These are phyloP conservation scores for Cryptococcus sp. DNA, from an alignment of 1,284 basidiomycete species.

Conservation along the genomic window DNA sequence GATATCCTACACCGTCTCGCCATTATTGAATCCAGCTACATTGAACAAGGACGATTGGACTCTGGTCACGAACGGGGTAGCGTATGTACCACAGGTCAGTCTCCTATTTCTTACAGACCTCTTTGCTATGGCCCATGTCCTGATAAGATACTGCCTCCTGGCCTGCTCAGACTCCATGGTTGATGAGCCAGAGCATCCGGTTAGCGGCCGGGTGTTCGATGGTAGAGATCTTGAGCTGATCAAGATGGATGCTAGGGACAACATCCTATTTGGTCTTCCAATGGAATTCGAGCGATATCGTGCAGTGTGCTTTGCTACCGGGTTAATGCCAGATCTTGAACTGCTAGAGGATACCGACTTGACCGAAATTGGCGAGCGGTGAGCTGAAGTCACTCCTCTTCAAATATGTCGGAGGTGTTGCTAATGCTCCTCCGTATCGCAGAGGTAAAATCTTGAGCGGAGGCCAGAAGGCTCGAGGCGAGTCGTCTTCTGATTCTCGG, in stretches of 20 bases:
- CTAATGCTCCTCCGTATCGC: slow-evolving; percentile 3
- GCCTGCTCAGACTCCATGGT: slow-evolving; percentile 55
- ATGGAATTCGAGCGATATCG: slow-evolving; percentile 55
- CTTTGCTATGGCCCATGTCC: too few species aligned
- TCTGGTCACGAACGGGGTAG: slow-evolving; percentile 56
- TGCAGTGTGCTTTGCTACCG: slow-evolving; percentile 30
- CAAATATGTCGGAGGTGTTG: slow-evolving; percentile 7
- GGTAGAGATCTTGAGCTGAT: neutral
- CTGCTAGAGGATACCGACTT: slow-evolving; percentile 57
- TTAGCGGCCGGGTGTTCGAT: too few species aligned
- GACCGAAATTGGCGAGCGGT: slow-evolving; percentile 60
- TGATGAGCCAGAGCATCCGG: slow-evolving; percentile 57
- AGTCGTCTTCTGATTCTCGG: too few species aligned
- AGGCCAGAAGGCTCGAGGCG: slow-evolving; percentile 66
- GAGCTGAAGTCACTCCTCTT: neutral
- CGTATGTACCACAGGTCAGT: slow-evolving; percentile 56
- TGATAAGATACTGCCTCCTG: neutral
- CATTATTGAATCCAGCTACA: slow-evolving; percentile 49
- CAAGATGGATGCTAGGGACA: slow-evolving; percentile 44
- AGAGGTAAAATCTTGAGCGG: slow-evolving; percentile 44
- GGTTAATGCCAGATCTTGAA: slow-evolving; percentile 56
- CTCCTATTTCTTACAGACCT: too few species aligned
- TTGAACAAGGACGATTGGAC: slow-evolving; percentile 63
- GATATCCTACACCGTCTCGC: slow-evolving; percentile 55
- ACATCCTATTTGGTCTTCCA: slow-evolving; percentile 58